These are phyloP conservation scores for Candida alai DNA, from an alignment of 805 yeast species.

Conservation along the genomic window DNA sequence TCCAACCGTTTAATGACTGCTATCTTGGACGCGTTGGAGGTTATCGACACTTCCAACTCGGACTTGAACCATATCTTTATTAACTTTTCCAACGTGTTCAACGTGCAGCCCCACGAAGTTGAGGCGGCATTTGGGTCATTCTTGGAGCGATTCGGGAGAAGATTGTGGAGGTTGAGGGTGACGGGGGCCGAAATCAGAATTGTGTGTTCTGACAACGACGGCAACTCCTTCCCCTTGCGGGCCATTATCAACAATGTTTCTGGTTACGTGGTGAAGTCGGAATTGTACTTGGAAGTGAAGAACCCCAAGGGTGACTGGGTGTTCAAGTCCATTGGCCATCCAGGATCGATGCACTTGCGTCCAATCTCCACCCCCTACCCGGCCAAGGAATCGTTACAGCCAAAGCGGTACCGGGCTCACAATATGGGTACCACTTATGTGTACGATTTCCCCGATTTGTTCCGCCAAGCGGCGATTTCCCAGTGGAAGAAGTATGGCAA, in stretches of 20 bases:
- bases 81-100: constrained; percentile 94
- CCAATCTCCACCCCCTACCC: constrained; percentile 95
- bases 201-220: constrained; percentile 86
- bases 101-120: constrained; percentile 90
- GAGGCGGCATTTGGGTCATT: constrained; percentile 97
- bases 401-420: constrained; percentile 98
- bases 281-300: constrained; percentile 90
- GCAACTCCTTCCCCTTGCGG: constrained; percentile 90
- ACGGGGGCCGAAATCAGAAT: constrained; percentile 97
- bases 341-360: constrained; percentile 97
- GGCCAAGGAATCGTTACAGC: constrained; percentile 96
- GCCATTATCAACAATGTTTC: constrained; percentile 95
- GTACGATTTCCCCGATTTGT: constrained; percentile 97
- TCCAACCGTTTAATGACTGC: constrained; percentile 95
- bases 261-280: constrained; percentile 95
- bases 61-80: constrained; percentile 96
- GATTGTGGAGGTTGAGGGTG: constrained; percentile 93
- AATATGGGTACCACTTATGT: constrained; percentile 97
- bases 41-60: constrained; percentile 89
- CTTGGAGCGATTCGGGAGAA: constrained; percentile 94
- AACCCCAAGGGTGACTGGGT: constrained; percentile 94
- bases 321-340: constrained; percentile 89
- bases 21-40: constrained; percentile 90
- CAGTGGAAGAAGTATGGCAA: constrained; percentile 76
- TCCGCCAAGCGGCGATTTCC: constrained; percentile 84